Base-by-base conservation (phyloP, 2,329 filamentous ascomycete species). In the Botrytis sinoallii region DNA sequence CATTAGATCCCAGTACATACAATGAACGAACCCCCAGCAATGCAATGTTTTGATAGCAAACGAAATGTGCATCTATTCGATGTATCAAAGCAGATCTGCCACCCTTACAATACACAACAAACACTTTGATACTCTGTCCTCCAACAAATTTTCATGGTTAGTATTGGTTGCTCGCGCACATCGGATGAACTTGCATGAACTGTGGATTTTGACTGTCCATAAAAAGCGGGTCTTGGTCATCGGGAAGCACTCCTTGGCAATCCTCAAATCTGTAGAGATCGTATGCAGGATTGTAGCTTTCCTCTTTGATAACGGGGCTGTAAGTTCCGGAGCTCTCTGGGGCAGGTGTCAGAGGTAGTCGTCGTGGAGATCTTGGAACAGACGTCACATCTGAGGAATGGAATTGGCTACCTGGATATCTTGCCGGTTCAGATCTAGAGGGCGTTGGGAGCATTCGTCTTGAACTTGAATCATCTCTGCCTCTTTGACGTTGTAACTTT, bases 231-330 rank as follows among this genome's bases (percentile, higher is more conserved):
- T 70, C 71, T 55, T 77, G 74, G 38, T 78, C 59, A 61, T 73
- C 76, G n/a, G 77, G 68, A 59, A 77, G 77, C 22, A 79, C 78
- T 20, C 78, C 79, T 65, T 79, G 78, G 16, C 79, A 77, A 71
- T 78, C 77, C 57, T 78, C 76, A 29, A 80, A 66, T 16, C 63
- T 73, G 71, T 75, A 78, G 64, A 76, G 52, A 20, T 79, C 77
- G 35, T 75, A 79, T n/a, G 76, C 73, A 44, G 70, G 52, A 14
- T 79, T 77, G 40, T 75, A 70, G 38, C 70, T 67, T 57, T 79
- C 76, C 25, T 44, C 64, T 52, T 73, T 73, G 42, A 73, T 73
- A 4, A 52, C 40, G 12, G 71, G 76, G 61, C 75, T 77, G n/a
- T 74, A 60, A 29, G 68, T 59, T 20, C 60, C 29, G 20, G 71